phyloP scores from a whole-genome alignment of 2,329 filamentous ascomycete genomes.

The Corynespora cassiicola region DNA sequence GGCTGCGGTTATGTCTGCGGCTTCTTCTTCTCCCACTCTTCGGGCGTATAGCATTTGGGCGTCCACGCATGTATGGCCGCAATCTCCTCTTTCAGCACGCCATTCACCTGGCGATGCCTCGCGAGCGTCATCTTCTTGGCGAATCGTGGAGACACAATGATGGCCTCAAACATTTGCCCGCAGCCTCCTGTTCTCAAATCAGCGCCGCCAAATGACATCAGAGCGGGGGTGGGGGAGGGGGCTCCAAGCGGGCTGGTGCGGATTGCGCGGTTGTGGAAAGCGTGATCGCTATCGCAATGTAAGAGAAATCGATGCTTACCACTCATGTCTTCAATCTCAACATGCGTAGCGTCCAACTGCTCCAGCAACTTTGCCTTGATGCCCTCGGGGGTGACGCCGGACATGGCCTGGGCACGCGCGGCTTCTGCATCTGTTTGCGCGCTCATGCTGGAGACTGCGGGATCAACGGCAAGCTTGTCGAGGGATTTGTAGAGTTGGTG shows the following conservation, averaged over 20 bases:
- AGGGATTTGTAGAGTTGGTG: slow-evolving; percentile 42
- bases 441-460: slow-evolving; percentile 45
- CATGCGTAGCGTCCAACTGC: slow-evolving; percentile 76
- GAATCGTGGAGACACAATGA: slow-evolving; percentile 66
- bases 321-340: slow-evolving; percentile 90
- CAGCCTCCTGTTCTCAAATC: slow-evolving; percentile 63
- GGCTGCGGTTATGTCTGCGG: slow-evolving; percentile 38
- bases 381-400: slow-evolving; percentile 73
- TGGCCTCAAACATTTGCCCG: slow-evolving; percentile 73
- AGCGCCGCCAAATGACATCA: slow-evolving; percentile 16
- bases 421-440: slow-evolving; percentile 51
- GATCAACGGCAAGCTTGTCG: slow-evolving; percentile 29
- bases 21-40: slow-evolving; percentile 80
- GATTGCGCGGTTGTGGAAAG: too few relatives aligned
- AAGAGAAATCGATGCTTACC: slow-evolving; percentile 62
- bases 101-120: slow-evolving; percentile 85
- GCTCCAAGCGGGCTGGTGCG: too few relatives aligned
- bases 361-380: slow-evolving; percentile 73
- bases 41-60: slow-evolving; percentile 89
- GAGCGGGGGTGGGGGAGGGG: too few relatives aligned
- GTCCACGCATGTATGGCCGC: slow-evolving; percentile 94
- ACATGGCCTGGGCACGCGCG: slow-evolving; percentile 60
- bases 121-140: slow-evolving; percentile 72
- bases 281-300: too few relatives aligned
- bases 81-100: slow-evolving; percentile 83